These are phyloP conservation scores for Epichloe aotearoae DNA, from an alignment of 2,329 filamentous ascomycete species.

Conservation along the genomic window DNA sequence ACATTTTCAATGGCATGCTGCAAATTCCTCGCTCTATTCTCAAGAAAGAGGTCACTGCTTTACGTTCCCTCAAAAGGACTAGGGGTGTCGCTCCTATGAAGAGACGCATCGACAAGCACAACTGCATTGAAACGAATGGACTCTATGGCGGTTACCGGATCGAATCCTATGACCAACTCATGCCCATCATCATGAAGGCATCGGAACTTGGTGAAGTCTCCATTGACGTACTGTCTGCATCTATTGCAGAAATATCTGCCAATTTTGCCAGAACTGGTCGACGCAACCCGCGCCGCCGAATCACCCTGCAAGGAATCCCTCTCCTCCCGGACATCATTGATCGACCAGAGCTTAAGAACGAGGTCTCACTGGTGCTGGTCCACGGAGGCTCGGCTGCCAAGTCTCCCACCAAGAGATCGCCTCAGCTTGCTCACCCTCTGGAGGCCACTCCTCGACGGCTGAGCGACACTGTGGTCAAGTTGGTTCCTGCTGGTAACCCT, in stretches of 20 bases:
- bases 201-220: conserved; percentile 8
- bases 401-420: conserved; percentile 19
- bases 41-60: neutral
- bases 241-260: conserved; percentile 13
- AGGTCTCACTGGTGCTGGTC: conserved; percentile 11
- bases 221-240: conserved; percentile 15
- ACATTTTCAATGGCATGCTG: conserved; percentile 11
- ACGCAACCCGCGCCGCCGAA: neutral
- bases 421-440: conserved; percentile 15
- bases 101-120: conserved; percentile 13
- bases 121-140: conserved; percentile 5
- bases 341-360: conserved; percentile 16
- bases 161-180: conserved; percentile 12
- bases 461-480: conserved; percentile 16
- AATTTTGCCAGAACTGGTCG: conserved; percentile 7
- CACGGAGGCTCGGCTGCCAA: conserved; percentile 11
- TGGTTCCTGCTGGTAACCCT: conserved; percentile 14
- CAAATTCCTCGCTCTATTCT: neutral
- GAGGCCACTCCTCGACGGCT: conserved; percentile 14
- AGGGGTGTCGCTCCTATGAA: conserved; percentile 15
- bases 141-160: conserved; percentile 15
- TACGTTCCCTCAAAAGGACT: conserved; percentile 2
- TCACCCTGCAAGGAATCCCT: conserved; percentile 10
- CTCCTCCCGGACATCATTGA: conserved; percentile 17
- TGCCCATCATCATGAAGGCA: conserved; percentile 14